phyloP scores from a whole-genome alignment of 768 basidiomycete species.

The Thelephora ganbajun region DNA sequence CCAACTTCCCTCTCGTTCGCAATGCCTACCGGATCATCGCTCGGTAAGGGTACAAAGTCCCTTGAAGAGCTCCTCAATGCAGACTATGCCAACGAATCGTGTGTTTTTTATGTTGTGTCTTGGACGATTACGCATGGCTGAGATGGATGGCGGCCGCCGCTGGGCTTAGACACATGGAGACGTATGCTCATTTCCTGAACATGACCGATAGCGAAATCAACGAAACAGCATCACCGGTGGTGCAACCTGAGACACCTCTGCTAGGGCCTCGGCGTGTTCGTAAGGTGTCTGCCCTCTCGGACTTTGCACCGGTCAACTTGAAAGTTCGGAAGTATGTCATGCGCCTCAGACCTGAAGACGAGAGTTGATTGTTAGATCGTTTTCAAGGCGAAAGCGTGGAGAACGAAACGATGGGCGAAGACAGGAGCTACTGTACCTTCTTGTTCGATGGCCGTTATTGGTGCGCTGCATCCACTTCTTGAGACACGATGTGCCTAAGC shows the following conservation, averaged over 20 bases:
- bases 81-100: conserved; percentile 67
- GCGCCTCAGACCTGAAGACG: background rate
- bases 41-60: background rate
- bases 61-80: conserved; percentile 18
- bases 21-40: too few relatives aligned
- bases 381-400: conserved; percentile 23
- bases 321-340: conserved; percentile 54
- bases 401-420: conserved; percentile 23
- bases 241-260: conserved; percentile 4
- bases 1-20: too few relatives aligned
- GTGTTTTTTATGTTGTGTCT: conserved; percentile 2
- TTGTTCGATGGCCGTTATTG: conserved; percentile 80
- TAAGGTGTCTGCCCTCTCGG: conserved; percentile 73
- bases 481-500: background rate
- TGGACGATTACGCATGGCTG: conserved; percentile 14
- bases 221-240: conserved; percentile 11
- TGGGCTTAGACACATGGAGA: conserved; percentile 42
- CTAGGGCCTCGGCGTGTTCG: conserved; percentile 37
- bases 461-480: conserved; percentile 25
- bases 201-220: conserved; percentile 1
- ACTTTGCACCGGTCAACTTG: conserved; percentile 84
- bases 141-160: conserved; percentile 8
- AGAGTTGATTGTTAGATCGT: background rate
- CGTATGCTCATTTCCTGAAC: conserved; percentile 62
- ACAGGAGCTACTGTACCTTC: conserved; percentile 63